Evolutionary conservation across 2,329 filamentous ascomycete species (phyloP).

Genomic region (Periconia sp.): DNA sequence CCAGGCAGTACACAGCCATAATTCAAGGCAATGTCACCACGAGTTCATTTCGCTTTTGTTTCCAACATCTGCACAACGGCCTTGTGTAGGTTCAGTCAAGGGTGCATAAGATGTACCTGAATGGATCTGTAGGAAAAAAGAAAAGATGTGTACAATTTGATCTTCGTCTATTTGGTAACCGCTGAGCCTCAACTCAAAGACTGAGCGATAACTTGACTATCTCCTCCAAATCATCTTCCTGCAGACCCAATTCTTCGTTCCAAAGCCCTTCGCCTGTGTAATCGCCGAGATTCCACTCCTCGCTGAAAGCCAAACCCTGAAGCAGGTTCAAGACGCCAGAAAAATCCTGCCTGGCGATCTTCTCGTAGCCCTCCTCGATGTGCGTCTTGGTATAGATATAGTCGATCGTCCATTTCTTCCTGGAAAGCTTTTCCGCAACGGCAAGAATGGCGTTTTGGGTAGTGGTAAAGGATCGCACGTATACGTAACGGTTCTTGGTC

Average conservation of each 20-base stretch:
- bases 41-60: no score
- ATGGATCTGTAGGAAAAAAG: no score
- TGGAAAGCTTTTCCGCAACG: constrained; percentile 56
- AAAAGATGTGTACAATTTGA: no score
- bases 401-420: constrained; percentile 54
- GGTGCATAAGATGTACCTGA: no score
- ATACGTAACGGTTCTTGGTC: constrained; percentile 62
- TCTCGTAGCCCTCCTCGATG: constrained; percentile 40
- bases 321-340: constrained; percentile 25
- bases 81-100: no score
- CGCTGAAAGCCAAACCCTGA: constrained; percentile 17
- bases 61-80: no score
- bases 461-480: constrained; percentile 59
- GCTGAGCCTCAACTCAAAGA: no score
- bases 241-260: constrained; percentile 47
- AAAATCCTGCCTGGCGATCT: constrained; percentile 40
- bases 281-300: constrained; percentile 23
- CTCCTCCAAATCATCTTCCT: constrained; percentile 44
- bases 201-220: no score
- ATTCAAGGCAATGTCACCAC: no score
- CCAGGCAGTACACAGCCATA: no score
- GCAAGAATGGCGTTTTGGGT: constrained; percentile 61
- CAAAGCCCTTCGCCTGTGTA: constrained; percentile 27
- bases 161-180: no score
- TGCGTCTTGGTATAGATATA: constrained; percentile 37